Percentiles rank a stretch among this genome's conserved stretches.
Conservation (phyloP, 2,329 filamentous ascomycete genomes). For the Paecilomyces fulvus region DNA sequence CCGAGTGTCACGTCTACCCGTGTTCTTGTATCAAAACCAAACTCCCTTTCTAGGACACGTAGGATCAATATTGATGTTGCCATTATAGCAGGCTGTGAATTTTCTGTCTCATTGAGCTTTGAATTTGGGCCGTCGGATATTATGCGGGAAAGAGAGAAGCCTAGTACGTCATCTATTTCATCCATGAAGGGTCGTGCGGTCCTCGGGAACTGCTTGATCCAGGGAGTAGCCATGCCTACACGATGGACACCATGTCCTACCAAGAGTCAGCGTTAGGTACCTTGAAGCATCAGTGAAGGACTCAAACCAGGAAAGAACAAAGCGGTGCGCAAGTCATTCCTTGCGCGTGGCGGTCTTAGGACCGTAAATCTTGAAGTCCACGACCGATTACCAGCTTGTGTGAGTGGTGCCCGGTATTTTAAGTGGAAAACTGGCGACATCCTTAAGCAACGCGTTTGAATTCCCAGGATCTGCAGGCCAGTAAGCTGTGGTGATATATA, state of each 20-base stretch:
- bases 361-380: background rate
- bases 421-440: background rate
- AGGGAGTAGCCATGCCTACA: constrained; percentile 77
- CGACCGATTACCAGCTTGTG: background rate
- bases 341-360: background rate
- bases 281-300: background rate
- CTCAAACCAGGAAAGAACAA: constrained; percentile 41
- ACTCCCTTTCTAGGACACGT: constrained; percentile 76
- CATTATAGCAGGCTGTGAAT: constrained; percentile 95
- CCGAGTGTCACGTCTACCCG: constrained; percentile 76
- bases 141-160: constrained; percentile 64
- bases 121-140: constrained; percentile 75
- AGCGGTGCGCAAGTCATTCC: constrained; percentile 29
- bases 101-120: constrained; percentile 69
- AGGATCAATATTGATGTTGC: constrained; percentile 85
- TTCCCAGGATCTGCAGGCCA: background rate
- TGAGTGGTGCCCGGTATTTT: background rate
- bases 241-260: constrained; percentile 81
- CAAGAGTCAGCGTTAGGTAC: constrained; percentile 8
- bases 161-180: constrained; percentile 72
- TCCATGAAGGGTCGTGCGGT: constrained; percentile 71
- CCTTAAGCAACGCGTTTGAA: background rate
- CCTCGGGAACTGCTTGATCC: constrained; percentile 75
- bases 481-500: background rate
- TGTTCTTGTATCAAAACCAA: constrained; percentile 62